Base-by-base conservation (phyloP, 1,139 yeast species). In the Pichia sp. region DNA sequence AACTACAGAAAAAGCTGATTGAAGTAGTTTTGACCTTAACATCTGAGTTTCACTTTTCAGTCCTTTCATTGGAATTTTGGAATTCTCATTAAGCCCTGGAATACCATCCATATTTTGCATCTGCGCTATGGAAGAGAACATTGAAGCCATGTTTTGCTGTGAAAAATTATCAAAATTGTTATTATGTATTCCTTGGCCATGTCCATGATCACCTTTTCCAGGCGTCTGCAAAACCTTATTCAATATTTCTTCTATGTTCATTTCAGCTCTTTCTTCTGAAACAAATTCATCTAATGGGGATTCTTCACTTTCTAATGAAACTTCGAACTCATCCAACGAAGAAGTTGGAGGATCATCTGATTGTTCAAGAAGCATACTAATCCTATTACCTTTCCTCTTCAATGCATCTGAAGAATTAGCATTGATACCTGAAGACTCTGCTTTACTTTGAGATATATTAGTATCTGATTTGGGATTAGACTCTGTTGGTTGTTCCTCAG, bases 341-440 rank as follows among this genome's bases (percentile, higher is more conserved):
- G 55, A 52, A 21, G 52, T 48, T n/a, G 52, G 57, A 1, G 60
- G 59, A 40, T 58, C 61, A 14, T 48, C 52, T 23, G 43, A 45
- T 4, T 35, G 36, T 22, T 32, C 35, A 8, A 41, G 48, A 2
- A 54, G 37, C 28, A 52, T 54, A 2, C 62, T 54, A 18, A 56
- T 54, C 32, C 63, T 46, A 21, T 52, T 57, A 1, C 49, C 21
- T n/a, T 28, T 20, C 15, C 15, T 28, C 4, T 14, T 33, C 18
- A 8, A 26, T 6, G 11, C 28, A 32, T 20, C 7, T 18, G 8
- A n/a, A n/a, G n/a, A n/a, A n/a, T n/a, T n/a, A n/a, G n/a, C n/a
- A n/a, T n/a, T n/a, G n/a, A n/a, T n/a, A 19, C 20, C 20, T 6
- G 31, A 17, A n/a, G 24, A 30, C n/a, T 34, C 12, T 11, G 32